A percentile compares a stretch with the other conserved stretches of the same genome.
These are phyloP conservation scores for Lipomyces yamadae DNA, from an alignment of 805 yeast species.

Conservation along the genomic window DNA sequence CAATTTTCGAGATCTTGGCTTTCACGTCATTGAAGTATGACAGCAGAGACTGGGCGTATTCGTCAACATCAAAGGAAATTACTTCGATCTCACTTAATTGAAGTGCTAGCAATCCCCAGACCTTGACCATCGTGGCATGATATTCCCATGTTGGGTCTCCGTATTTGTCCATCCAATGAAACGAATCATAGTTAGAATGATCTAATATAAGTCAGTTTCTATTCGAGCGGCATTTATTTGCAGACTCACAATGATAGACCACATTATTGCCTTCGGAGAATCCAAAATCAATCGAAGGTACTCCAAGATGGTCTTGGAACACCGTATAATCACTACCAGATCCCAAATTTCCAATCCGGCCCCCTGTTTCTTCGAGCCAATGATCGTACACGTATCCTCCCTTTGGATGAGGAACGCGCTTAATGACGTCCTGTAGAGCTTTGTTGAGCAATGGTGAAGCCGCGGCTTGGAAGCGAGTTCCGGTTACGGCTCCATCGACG, in stretches of 20 bases:
- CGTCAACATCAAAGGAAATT: conserved; percentile 50
- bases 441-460: conserved; percentile 65
- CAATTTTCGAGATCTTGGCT: conserved; percentile 46
- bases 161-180: conserved; percentile 66
- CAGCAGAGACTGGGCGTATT: conserved; percentile 51
- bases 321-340: conserved; percentile 70
- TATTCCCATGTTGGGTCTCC: conserved; percentile 67
- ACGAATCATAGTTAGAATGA: conserved; percentile 65
- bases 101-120: conserved; percentile 56
- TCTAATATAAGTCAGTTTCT: conserved; percentile 44
- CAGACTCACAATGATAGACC: conserved; percentile 55
- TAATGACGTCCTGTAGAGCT: conserved; percentile 53
- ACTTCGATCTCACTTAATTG: conserved; percentile 57
- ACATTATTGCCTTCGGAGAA: conserved; percentile 57
- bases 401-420: conserved; percentile 54
- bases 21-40: conserved; percentile 49
- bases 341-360: conserved; percentile 57
- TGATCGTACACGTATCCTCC: conserved; percentile 45
- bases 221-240: neutral
- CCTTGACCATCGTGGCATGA: conserved; percentile 62
- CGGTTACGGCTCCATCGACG: conserved; percentile 67
- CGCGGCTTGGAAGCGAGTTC: conserved; percentile 56
- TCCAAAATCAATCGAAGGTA: conserved; percentile 60
- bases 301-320: conserved; percentile 50
- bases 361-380: conserved; percentile 44